Evolutionary conservation across 2,329 filamentous ascomycete species (phyloP), one percentile per base, ranked within the genome.

Genomic region (Grosmannia serpens): DNA sequence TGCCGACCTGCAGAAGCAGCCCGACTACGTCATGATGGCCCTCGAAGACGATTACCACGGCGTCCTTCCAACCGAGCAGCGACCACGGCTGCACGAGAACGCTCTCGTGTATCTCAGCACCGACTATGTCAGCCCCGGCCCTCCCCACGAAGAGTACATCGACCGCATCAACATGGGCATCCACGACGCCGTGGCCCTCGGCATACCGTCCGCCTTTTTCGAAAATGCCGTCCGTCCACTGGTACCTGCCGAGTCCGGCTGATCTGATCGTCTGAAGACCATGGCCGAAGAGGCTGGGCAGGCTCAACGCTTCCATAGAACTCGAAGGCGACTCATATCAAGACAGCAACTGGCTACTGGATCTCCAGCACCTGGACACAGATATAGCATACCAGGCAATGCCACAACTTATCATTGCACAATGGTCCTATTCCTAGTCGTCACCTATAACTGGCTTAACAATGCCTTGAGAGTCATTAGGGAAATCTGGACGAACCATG

Each of bases 61-160:
- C 11, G 27, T 4, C 27, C 24, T 2, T 4, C 35, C 53, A 22
- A 9, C 53, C 20, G 51, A 54, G 33, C 53, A 41, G 26, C 22
- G 24, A 4, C 53, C 53, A 5, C 33, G 2, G 22, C 15, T 54
- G 8, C 22, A 67, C 46, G 64, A 66, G 44, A 62, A 70, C 22
- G 70, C 71, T 22, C 65, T 75, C 53, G 73, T 74, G n/a, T 75
- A 75, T 58, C 64, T 74, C 59, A 74, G 70, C 59, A 62, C 66
- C 41, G 64, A 66, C 55, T 66, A 69, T 35, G 65, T 69, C 49
- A 57, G 63, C 26, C 69, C 72, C 56, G 70, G 71, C 54, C 55
- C 60, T 9, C 73, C 73, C 26, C 69, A 67, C 61, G 67, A 73
- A 20, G 73, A 75, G 59, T 75, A 75, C 52, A 63, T 74, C 53